Evolutionary conservation across 768 basidiomycete genomes (phyloP).

Genomic region (Postia placenta): DNA sequence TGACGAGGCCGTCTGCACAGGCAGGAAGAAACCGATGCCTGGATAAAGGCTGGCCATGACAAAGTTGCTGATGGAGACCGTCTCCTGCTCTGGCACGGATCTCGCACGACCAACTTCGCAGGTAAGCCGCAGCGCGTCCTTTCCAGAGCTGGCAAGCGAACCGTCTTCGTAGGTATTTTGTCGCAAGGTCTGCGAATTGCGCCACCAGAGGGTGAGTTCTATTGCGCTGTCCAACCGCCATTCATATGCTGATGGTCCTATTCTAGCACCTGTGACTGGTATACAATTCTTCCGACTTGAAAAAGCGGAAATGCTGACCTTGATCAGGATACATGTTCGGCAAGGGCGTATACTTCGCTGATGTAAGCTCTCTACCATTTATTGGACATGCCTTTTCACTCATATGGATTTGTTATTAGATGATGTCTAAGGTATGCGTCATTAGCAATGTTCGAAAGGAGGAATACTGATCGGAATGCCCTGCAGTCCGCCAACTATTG

Average conservation of each 20-base stretch:
- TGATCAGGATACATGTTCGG: slow-evolving; percentile 52
- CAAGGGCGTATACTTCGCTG: slow-evolving; percentile 61
- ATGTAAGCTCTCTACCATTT: slow-evolving; percentile 30
- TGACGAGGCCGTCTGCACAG: slow-evolving; percentile 11
- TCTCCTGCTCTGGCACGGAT: slow-evolving; percentile 59
- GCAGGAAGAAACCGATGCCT: slow-evolving; percentile 32
- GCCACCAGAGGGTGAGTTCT: slow-evolving; percentile 49
- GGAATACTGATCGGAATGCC: neutral
- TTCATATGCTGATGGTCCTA: neutral
- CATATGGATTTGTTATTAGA: slow-evolving; percentile 26
- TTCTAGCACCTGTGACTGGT: slow-evolving; percentile 44
- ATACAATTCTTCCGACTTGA: slow-evolving; percentile 1
- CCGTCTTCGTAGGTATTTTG: slow-evolving; percentile 37
- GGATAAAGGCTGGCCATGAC: slow-evolving; percentile 40
- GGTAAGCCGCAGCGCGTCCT: slow-evolving; percentile 23
- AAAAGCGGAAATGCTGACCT: no score
- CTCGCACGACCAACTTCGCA: slow-evolving; percentile 57
- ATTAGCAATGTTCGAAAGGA: neutral
- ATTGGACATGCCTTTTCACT: neutral
- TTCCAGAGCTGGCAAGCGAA: neutral
- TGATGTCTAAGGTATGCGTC: slow-evolving; percentile 54
- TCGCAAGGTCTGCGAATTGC: slow-evolving; percentile 60
- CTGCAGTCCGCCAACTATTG: slow-evolving; percentile 51
- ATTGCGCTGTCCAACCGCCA: neutral
- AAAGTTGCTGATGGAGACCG: slow-evolving; percentile 41